These are phyloP conservation scores for Fusarium algeriense DNA, from an alignment of 2,329 filamentous ascomycete genomes.

Conservation along the genomic window DNA sequence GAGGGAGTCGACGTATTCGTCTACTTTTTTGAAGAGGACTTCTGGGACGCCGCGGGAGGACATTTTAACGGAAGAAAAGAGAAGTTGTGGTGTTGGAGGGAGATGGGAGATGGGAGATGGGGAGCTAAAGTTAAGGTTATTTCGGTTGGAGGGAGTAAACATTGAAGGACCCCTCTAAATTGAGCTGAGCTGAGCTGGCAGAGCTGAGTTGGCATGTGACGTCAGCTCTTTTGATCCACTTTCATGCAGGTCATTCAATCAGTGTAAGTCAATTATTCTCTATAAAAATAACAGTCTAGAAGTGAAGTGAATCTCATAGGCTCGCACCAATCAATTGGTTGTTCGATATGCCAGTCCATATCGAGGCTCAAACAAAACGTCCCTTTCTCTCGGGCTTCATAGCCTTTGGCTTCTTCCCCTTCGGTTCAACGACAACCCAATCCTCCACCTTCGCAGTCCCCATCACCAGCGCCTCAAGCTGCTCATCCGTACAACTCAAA, in stretches of 20 bases:
- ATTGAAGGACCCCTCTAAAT: background rate
- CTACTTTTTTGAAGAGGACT: slow-evolving; percentile 58
- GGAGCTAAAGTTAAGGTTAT: slow-evolving; percentile 12
- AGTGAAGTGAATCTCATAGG: background rate
- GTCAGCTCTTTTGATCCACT: slow-evolving; percentile 25
- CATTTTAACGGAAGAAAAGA: slow-evolving; percentile 40
- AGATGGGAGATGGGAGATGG: background rate
- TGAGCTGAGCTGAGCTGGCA: slow-evolving; percentile 19
- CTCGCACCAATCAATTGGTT: background rate
- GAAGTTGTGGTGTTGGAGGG: background rate
- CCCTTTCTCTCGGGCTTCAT: background rate
- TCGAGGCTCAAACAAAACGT: background rate
- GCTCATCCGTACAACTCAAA: slow-evolving; percentile 56
- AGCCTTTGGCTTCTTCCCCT: slow-evolving; percentile 6
- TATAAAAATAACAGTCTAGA: background rate
- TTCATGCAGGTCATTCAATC: slow-evolving; percentile 2
- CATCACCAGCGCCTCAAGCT: slow-evolving; percentile 32
- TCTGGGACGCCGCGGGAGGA: slow-evolving; percentile 56
- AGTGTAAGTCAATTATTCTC: background rate
- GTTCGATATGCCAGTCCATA: background rate
- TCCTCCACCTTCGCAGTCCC: slow-evolving; percentile 38
- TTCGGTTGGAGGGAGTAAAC: background rate
- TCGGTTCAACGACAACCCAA: slow-evolving; percentile 34
- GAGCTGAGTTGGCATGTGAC: slow-evolving; percentile 28
- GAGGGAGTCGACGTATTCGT: slow-evolving; percentile 62